phyloP scores from a whole-genome alignment of 2,329 filamentous ascomycete genomes.

The Trichoderma sp. region DNA sequence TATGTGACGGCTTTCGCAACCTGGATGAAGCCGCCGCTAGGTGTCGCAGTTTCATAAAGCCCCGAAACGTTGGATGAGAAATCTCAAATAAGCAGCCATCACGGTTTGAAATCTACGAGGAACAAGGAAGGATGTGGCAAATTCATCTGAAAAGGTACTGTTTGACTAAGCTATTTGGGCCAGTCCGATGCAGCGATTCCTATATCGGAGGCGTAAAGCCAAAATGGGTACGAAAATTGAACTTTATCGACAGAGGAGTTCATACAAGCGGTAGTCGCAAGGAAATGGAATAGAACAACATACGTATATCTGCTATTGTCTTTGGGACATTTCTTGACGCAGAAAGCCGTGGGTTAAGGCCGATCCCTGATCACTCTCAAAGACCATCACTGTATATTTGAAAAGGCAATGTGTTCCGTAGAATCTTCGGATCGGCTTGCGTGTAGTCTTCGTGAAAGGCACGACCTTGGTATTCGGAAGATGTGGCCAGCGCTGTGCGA shows the following conservation, averaged over 20 bases:
- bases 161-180: constrained; percentile 4
- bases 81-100: constrained; percentile 7
- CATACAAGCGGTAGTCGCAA: constrained; percentile 8
- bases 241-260: background rate
- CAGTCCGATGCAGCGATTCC: background rate
- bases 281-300: background rate
- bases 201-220: constrained; percentile 9
- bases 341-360: background rate
- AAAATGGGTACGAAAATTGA: background rate
- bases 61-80: constrained; percentile 6
- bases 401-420: constrained; percentile 1
- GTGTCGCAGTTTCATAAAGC: constrained; percentile 17
- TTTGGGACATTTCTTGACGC: background rate
- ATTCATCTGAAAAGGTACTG: background rate
- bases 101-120: constrained; percentile 7
- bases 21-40: constrained; percentile 21
- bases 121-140: constrained; percentile 3
- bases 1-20: constrained; percentile 21
- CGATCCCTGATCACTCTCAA: background rate
- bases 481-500: background rate
- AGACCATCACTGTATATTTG: background rate
- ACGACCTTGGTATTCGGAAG: background rate
- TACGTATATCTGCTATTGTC: background rate
- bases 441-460: background rate
- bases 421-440: background rate